These are phyloP conservation scores for Sporobolomyces roseus DNA, from an alignment of 768 basidiomycete genomes.

Conservation along the genomic window DNA sequence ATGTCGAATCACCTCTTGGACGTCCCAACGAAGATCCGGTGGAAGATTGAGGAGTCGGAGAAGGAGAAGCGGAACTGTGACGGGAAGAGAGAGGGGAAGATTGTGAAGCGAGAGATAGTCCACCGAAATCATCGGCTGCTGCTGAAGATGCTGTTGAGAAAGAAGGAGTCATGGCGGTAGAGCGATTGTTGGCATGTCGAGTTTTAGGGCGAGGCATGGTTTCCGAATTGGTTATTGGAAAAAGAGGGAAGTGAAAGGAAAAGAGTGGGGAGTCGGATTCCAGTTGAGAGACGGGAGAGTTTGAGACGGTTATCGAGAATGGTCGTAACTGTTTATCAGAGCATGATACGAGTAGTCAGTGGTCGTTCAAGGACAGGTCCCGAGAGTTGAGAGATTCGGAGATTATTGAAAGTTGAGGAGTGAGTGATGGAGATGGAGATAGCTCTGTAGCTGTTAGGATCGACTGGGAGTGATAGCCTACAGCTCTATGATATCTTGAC, in stretches of 20 bases:
- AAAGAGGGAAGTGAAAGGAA: background rate
- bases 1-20: background rate
- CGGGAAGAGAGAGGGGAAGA: background rate
- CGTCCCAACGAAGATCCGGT: background rate
- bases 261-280: too few species aligned
- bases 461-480: too few species aligned
- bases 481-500: too few species aligned
- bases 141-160: slow-evolving; percentile 12
- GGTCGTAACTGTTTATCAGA: too few species aligned
- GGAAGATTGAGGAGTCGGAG: background rate
- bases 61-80: slow-evolving; percentile 4
- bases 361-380: too few species aligned
- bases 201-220: slow-evolving; percentile 5
- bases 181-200: background rate
- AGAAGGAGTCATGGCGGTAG: background rate
- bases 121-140: slow-evolving; percentile 12
- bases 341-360: too few species aligned
- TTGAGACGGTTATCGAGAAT: too few species aligned
- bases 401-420: too few species aligned
- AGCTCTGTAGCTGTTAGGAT: too few species aligned
- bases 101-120: slow-evolving; percentile 7
- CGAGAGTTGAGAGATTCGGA: too few species aligned
- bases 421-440: too few species aligned
- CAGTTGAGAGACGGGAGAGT: too few species aligned
- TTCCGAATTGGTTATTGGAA: background rate